Percentiles rank a stretch among this genome's conserved stretches.
Evolutionary conservation across 75 land plant genomes (phyloP).

Genomic region (Pseudotsuga menziesii): DNA sequence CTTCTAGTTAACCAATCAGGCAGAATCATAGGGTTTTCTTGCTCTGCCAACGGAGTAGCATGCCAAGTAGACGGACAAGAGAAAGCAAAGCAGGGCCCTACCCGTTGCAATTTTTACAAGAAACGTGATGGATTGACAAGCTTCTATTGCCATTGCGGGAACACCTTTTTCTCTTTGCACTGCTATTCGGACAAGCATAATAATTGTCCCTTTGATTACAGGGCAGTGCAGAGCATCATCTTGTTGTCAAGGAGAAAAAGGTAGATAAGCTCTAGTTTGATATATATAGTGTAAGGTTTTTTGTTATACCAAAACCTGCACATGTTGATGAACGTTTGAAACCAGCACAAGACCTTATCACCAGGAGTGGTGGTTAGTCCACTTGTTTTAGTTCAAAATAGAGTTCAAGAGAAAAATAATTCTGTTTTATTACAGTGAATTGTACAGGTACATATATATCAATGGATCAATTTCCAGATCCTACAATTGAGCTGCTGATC

Average conservation of each 20-base stretch:
- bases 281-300: too few species aligned
- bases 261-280: conserved; percentile 39
- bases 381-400: too few species aligned
- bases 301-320: too few species aligned
- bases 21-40: not conserved
- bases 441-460: too few species aligned
- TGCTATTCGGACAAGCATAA: conserved; percentile 65
- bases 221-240: conserved; percentile 47
- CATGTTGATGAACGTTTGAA: too few species aligned
- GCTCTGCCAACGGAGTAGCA: conserved; percentile 6
- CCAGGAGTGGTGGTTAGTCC: too few species aligned
- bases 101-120: conserved; percentile 49
- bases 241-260: conserved; percentile 58
- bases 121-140: conserved; percentile 65
- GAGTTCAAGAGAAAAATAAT: too few species aligned
- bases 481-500: too few species aligned
- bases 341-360: too few species aligned
- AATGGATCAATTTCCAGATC: too few species aligned
- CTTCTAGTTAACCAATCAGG: conserved; percentile 20
- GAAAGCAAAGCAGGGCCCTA: conserved; percentile 28
- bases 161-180: conserved; percentile 45
- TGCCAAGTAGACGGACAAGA: conserved; percentile 10
- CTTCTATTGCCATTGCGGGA: conserved; percentile 53
- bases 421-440: too few species aligned
- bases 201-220: conserved; percentile 56